A percentile compares a stretch with the other conserved stretches of the same genome.
Conservation (phyloP, 2,329 filamentous ascomycete species). For the Orbilia javanica region DNA sequence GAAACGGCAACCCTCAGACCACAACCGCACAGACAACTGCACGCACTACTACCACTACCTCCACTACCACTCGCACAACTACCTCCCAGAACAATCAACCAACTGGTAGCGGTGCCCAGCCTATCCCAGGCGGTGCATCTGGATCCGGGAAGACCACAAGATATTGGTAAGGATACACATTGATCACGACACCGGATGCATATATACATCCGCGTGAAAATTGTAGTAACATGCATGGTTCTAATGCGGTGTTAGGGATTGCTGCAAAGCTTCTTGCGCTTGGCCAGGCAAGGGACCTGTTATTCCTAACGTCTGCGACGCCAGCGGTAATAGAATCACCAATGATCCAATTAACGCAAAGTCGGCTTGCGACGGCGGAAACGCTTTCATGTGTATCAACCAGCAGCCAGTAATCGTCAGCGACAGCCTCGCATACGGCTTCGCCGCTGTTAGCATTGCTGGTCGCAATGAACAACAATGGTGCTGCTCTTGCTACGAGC, state of each 20-base stretch:
- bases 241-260: constrained; percentile 67
- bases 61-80: constrained; percentile 37
- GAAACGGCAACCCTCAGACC: constrained; percentile 23
- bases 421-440: constrained; percentile 73
- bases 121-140: constrained; percentile 53
- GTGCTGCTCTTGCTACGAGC: constrained; percentile 76
- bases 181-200: constrained; percentile 62
- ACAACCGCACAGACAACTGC: constrained; percentile 22
- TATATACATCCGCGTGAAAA: constrained; percentile 64
- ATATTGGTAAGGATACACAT: constrained; percentile 62
- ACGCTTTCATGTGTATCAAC: constrained; percentile 73
- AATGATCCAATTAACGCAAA: constrained; percentile 50
- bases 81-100: constrained; percentile 25
- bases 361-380: constrained; percentile 71
- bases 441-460: constrained; percentile 72
- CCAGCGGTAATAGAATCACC: constrained; percentile 53
- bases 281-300: constrained; percentile 62
- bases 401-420: constrained; percentile 75
- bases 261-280: constrained; percentile 77
- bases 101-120: constrained; percentile 20
- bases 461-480: constrained; percentile 72
- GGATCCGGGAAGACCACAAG: constrained; percentile 64
- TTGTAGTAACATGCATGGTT: too few species aligned
- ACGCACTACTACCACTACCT: constrained; percentile 18
- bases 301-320: constrained; percentile 53